phyloP scores from a whole-genome alignment of 2,329 filamentous ascomycete genomes.

The Penicillium sp. region DNA sequence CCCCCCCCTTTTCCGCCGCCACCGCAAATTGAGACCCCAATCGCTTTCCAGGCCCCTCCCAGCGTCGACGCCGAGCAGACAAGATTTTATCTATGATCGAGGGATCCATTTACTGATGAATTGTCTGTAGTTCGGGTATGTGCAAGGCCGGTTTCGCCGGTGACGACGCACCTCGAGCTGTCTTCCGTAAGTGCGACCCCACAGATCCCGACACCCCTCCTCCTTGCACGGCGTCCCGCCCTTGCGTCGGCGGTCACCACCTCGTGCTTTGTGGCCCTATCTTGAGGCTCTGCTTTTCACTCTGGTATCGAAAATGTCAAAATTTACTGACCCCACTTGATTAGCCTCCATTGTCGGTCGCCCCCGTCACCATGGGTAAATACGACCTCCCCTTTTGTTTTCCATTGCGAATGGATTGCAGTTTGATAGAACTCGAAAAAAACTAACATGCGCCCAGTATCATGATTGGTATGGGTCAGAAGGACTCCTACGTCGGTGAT shows the following conservation, averaged over 20 bases:
- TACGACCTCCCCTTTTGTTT: slow-evolving; percentile 27
- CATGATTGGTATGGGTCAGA: slow-evolving; percentile 99
- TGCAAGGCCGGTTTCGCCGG: slow-evolving; percentile 99
- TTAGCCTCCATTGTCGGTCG: slow-evolving; percentile 98
- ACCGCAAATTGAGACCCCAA: slow-evolving; percentile 16
- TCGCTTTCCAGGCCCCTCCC: slow-evolving; percentile 9
- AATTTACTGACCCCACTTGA: slow-evolving; percentile 22
- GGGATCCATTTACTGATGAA: slow-evolving; percentile 24
- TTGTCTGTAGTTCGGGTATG: slow-evolving; percentile 86
- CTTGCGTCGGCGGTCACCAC: slow-evolving; percentile 26
- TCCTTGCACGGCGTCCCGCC: slow-evolving; percentile 19
- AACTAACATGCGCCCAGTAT: slow-evolving; percentile 64
- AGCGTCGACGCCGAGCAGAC: not conserved
- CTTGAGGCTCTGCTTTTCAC: not conserved
- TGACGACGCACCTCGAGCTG: slow-evolving; percentile 99
- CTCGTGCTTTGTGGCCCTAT: slow-evolving; percentile 2
- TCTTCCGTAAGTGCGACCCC: slow-evolving; percentile 88
- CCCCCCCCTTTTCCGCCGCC: slow-evolving; percentile 9
- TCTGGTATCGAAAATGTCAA: not conserved
- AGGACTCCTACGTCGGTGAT: slow-evolving; percentile 99
- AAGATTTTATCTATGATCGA: not conserved
- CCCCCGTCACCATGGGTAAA: slow-evolving; percentile 99
- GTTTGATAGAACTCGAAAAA: not conserved
- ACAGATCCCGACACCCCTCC: slow-evolving; percentile 19
- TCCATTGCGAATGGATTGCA: not conserved